phyloP scores from a whole-genome alignment of 1,284 basidiomycete species.

The Ceratobasidium papillatum region DNA sequence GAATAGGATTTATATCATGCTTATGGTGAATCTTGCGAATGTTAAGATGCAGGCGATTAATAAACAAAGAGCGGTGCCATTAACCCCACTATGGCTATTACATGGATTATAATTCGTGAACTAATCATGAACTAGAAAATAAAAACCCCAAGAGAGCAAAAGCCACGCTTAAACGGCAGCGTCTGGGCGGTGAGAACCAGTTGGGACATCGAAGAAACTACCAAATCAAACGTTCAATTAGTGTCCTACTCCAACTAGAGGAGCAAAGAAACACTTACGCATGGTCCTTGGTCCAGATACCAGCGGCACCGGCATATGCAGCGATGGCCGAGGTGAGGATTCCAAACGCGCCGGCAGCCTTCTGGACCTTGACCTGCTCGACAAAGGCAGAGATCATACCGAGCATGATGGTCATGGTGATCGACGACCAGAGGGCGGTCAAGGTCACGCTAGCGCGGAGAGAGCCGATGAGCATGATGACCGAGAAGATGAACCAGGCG shows the following conservation, averaged over 20 bases:
- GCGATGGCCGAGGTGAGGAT: constrained; percentile 31
- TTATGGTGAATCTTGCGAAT: no score
- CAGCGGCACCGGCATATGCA: constrained; percentile 20
- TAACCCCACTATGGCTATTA: constrained; percentile 25
- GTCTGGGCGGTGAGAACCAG: constrained; percentile 30
- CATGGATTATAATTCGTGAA: constrained; percentile 32
- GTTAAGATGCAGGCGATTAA: not conserved
- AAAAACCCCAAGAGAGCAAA: constrained; percentile 24
- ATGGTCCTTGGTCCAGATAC: constrained; percentile 35
- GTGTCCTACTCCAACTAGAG: not conserved
- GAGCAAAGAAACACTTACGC: not conserved
- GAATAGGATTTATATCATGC: not conserved
- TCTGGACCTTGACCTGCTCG: constrained; percentile 36
- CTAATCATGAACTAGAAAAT: constrained; percentile 21
- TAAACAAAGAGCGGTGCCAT: constrained; percentile 34
- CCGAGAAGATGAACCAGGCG: constrained; percentile 38
- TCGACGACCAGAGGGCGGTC: constrained; percentile 32
- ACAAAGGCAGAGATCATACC: constrained; percentile 25
- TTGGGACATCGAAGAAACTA: constrained; percentile 33
- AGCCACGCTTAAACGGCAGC: constrained; percentile 19
- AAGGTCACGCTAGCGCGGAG: constrained; percentile 21
- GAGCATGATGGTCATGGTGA: constrained; percentile 32
- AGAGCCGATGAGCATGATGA: constrained; percentile 34
- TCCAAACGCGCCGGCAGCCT: constrained; percentile 29
- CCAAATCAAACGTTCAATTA: not conserved